phyloP scores from a whole-genome alignment of 345 rosid species.

The Balakata baccata region DNA sequence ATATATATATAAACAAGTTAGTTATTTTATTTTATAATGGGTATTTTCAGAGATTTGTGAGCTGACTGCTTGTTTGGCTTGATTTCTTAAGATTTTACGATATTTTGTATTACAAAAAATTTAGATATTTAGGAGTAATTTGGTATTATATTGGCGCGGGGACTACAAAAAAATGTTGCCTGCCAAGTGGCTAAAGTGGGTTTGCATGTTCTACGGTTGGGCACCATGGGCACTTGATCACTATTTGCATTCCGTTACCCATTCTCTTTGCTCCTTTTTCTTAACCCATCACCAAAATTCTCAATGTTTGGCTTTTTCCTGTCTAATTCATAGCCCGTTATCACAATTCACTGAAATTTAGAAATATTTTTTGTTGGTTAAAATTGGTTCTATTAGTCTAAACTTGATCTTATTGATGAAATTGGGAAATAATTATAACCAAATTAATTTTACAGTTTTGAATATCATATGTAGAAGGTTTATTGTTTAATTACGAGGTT shows the following conservation, averaged over 20 bases:
- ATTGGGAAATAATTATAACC: no score
- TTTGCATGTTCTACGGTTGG: slow-evolving; percentile 38
- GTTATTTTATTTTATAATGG: no score
- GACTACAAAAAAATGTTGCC: background rate
- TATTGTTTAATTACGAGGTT: background rate
- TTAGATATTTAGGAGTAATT: background rate
- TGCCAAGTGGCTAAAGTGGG: slow-evolving; percentile 29
- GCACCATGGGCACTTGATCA: slow-evolving; percentile 15
- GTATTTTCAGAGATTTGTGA: no score
- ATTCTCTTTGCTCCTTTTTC: background rate
- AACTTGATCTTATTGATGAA: no score
- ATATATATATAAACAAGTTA: no score
- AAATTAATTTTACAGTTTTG: no score
- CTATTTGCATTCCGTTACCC: slow-evolving; percentile 7
- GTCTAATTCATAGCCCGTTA: background rate
- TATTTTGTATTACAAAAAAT: background rate
- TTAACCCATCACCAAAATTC: slow-evolving; percentile 2
- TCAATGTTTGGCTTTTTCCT: background rate
- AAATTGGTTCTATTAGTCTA: no score
- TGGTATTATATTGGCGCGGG: background rate
- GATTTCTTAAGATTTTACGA: no score
- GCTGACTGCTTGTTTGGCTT: no score
- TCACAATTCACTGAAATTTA: background rate
- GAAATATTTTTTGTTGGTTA: no score
- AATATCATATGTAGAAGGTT: no score